Evolutionary conservation across 2,329 filamentous ascomycete species (phyloP).

Genomic region (Zasmidium angulare): DNA sequence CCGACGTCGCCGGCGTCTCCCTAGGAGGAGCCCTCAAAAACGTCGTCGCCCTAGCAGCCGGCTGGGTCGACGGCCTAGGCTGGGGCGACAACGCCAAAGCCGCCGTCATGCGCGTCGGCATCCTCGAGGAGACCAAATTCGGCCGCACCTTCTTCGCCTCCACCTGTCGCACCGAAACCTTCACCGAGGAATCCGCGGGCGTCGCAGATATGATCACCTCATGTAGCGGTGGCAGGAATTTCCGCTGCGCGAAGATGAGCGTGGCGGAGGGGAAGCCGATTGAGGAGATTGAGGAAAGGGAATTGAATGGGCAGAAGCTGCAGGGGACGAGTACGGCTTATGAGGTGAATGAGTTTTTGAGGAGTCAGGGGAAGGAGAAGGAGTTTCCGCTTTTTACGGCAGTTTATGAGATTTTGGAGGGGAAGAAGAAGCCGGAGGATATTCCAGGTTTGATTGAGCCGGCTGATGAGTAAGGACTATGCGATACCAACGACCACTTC

Average conservation of each 20-base stretch:
- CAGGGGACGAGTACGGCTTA: slow-evolving; percentile 90
- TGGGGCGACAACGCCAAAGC: slow-evolving; percentile 99
- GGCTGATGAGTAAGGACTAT: slow-evolving; percentile 12
- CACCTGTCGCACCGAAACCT: slow-evolving; percentile 77
- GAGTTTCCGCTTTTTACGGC: slow-evolving; percentile 93
- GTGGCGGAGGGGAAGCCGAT: slow-evolving; percentile 77
- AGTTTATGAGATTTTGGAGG: slow-evolving; percentile 77
- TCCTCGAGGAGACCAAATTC: slow-evolving; percentile 96
- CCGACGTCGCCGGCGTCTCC: slow-evolving; percentile 94
- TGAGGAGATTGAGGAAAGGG: slow-evolving; percentile 80
- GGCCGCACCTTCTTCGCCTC: slow-evolving; percentile 89
- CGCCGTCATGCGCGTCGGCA: slow-evolving; percentile 94
- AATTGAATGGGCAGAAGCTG: slow-evolving; percentile 94
- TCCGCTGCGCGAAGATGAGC: slow-evolving; percentile 86
- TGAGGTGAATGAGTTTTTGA: slow-evolving; percentile 88
- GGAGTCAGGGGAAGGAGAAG: slow-evolving; percentile 70
- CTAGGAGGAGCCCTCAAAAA: slow-evolving; percentile 95
- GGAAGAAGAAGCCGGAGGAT: slow-evolving; percentile 73
- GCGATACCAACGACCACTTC: background rate
- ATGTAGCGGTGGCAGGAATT: slow-evolving; percentile 89
- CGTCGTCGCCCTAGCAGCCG: slow-evolving; percentile 88
- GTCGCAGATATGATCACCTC: slow-evolving; percentile 95
- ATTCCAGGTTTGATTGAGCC: slow-evolving; percentile 65
- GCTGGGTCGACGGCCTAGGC: slow-evolving; percentile 90
- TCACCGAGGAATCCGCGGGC: slow-evolving; percentile 94